Conservation (phyloP, 129 eudicot species). For the Rutidosis leptorrhynchoides region DNA sequence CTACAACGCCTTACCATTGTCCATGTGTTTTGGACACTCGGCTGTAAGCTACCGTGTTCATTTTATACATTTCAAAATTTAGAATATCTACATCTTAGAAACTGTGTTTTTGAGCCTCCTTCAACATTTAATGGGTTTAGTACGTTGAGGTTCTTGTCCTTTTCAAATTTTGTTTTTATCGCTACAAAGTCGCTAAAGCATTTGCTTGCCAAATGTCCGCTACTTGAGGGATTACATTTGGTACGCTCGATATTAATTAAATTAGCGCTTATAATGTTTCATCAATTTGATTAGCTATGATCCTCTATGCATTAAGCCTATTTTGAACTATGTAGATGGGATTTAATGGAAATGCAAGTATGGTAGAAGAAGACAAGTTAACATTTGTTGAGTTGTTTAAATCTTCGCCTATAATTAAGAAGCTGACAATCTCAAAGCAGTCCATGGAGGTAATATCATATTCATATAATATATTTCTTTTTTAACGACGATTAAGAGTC, state of each 20-base stretch:
- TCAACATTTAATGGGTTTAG: conserved; percentile 17
- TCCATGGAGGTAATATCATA: conserved; percentile 11
- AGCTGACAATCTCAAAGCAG: not conserved
- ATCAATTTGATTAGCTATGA: not conserved
- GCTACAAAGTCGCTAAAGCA: not conserved
- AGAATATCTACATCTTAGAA: conserved; percentile 7
- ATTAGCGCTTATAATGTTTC: not conserved
- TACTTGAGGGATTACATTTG: conserved; percentile 16
- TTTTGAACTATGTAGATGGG: not conserved
- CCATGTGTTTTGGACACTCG: not conserved
- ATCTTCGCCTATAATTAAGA: not conserved
- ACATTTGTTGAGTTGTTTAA: not conserved
- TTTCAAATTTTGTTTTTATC: not conserved
- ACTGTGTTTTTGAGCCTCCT: conserved; percentile 21
- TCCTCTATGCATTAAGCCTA: not conserved
- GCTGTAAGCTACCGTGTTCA: conserved; percentile 5
- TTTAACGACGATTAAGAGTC: too few relatives aligned
- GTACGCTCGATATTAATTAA: not conserved
- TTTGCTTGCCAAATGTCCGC: conserved; percentile 22
- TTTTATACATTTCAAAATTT: conserved; percentile 12
- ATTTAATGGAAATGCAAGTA: not conserved
- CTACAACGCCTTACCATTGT: not conserved
- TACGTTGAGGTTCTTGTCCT: not conserved
- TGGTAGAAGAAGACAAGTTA: not conserved
- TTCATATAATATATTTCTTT: too few relatives aligned